These are phyloP conservation scores for Penicillium sp. DNA, from an alignment of 2,329 filamentous ascomycete genomes.

Conservation along the genomic window DNA sequence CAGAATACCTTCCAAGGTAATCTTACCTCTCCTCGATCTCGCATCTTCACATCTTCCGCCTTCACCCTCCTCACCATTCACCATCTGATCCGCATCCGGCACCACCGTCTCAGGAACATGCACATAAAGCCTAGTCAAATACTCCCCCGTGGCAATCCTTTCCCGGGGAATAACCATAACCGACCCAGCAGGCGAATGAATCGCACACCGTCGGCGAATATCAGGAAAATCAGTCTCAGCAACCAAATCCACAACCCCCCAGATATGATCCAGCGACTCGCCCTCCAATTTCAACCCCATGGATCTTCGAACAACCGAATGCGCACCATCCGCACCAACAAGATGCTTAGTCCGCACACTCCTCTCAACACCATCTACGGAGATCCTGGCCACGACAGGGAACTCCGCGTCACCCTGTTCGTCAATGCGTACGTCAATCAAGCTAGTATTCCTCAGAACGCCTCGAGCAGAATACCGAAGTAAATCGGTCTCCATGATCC, in stretches of 20 bases:
- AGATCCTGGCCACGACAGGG: constrained; percentile 36
- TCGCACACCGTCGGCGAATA: constrained; percentile 76
- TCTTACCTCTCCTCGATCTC: constrained; percentile 63
- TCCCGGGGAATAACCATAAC: constrained; percentile 80
- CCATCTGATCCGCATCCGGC: constrained; percentile 19
- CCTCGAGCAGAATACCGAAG: constrained; percentile 58
- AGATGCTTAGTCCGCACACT: constrained; percentile 66
- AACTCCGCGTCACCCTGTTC: constrained; percentile 45
- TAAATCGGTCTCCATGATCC: constrained; percentile 67
- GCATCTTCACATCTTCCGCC: constrained; percentile 53
- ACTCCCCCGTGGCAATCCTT: constrained; percentile 60
- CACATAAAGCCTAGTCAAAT: constrained; percentile 69
- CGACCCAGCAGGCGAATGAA: constrained; percentile 73
- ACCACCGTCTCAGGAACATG: constrained; percentile 39
- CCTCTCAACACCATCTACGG: constrained; percentile 27
- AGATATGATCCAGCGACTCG: constrained; percentile 70
- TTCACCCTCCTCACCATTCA: constrained; percentile 34
- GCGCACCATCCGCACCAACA: constrained; percentile 70
- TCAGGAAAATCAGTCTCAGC: constrained; percentile 74
- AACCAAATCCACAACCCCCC: constrained; percentile 77
- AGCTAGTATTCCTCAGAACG: constrained; percentile 66
- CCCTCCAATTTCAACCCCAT: constrained; percentile 57
- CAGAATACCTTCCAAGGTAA: constrained; percentile 65
- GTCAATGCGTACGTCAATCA: constrained; percentile 62
- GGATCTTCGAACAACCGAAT: constrained; percentile 64